Percentiles rank a stretch among this genome's conserved stretches.
phyloP scores from a whole-genome alignment of 2,329 filamentous ascomycete genomes.

The Cladophialophora yegresii region DNA sequence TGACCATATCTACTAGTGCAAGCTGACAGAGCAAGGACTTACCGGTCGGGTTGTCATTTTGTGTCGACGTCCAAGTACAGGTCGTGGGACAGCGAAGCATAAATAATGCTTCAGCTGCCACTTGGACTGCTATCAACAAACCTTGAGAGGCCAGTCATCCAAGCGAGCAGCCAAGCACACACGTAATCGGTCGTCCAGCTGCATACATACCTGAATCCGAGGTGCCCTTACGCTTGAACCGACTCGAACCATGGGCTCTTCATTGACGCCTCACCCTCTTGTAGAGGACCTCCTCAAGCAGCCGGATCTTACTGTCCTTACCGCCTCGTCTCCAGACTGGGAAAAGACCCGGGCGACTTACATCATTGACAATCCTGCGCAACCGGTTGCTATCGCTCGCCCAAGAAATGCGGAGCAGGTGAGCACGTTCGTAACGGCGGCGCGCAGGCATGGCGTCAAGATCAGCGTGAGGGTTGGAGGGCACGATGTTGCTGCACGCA shows the following conservation, averaged over 20 bases:
- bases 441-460: constrained; percentile 9
- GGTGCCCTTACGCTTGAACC: not conserved
- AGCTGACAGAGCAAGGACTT: not conserved
- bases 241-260: not conserved
- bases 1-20: not conserved
- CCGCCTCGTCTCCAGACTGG: constrained; percentile 1
- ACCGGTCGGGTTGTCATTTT: not conserved
- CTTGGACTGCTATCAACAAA: not conserved
- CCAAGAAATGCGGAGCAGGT: constrained; percentile 9
- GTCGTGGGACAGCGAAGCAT: not conserved
- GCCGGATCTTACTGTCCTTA: constrained; percentile 1
- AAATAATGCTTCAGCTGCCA: not conserved
- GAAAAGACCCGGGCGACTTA: not conserved
- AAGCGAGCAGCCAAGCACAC: not conserved
- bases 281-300: constrained; percentile 5
- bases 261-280: constrained; percentile 2
- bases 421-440: not conserved
- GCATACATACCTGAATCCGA: not conserved
- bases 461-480: constrained; percentile 15
- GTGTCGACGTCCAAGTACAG: not conserved
- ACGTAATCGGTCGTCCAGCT: not conserved
- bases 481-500: constrained; percentile 9
- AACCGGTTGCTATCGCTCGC: constrained; percentile 9
- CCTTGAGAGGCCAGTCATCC: not conserved
- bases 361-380: constrained; percentile 8